Evolutionary conservation across 352 stramenopile species (phyloP), one percentile per base, ranked within the genome.

Genomic region (Phytopythium delawarense): DNA sequence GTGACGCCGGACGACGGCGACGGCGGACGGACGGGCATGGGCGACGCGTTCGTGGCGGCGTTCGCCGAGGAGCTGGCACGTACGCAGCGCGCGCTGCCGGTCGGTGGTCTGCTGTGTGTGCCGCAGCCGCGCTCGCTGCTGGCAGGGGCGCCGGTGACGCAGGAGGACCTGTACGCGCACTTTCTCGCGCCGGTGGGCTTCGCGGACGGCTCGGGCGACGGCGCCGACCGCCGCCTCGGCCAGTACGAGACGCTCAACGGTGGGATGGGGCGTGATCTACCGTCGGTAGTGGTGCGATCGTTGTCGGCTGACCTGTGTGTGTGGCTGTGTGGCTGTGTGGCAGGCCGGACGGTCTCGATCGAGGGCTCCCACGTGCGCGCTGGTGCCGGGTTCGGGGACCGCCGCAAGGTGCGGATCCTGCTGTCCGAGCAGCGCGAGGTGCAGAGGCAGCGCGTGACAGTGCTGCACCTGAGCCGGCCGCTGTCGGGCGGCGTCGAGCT

Each of bases 391-490:
- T 91, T 91, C 67, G 57, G 53, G 1, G 80, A 83, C 28, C 59
- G 59, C 21, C 69, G 84, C 46, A 79, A 86, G 61, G 80, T 93
- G 25, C 74, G 84, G 28, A 89, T 93, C 51, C 60, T 93, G 52
- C 67, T 93, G 62, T 89, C 82, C 1, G 82, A 91, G 61, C 70
- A 76, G 54, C 75, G 70, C 20, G 75, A 83, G 56, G 65, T 91
- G 23, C 62, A 75, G 1, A 61, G 66, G 34, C 82, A 91, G 62
- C 60, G 76, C 25, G 66, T 91, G 56, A 87, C 74, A 23, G 72
- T 93, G 54, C 66, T 93, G 50, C 79, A 91, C 65, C 59, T 88
- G 42, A 93, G 82, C 62, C 74, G 82, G n/a, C 81, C 84, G 12
- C 71, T 93, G 7, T 64, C 79, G 32, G 82, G 82, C 12, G 84